Evolutionary conservation across 2,329 filamentous ascomycete species (phyloP), one percentile per base, ranked within the genome.

Genomic region (Trichoderma polysporum): DNA sequence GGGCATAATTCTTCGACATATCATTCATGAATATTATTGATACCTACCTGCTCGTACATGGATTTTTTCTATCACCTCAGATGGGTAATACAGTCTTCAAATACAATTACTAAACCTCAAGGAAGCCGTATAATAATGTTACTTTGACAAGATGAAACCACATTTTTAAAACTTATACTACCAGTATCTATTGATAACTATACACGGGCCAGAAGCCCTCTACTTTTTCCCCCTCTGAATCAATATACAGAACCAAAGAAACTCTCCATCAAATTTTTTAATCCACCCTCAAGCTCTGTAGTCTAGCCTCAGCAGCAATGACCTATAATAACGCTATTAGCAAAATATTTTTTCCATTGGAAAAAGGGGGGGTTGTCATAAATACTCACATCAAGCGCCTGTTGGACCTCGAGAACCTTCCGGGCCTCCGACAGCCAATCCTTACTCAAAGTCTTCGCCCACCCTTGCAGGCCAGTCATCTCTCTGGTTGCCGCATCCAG

Each of bases 371-470:
- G 17, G 5, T 1, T 4, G 15, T n/a, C 1, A 12, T 27, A 7
- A 4, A 29, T 22, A 65, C 90, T 88, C 80, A 97, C 95, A 80
- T 99, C 95, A 74, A 99, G 85, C 74, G 95, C 95, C 82, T 99
- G 95, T 81, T 92, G 90, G 71, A 98, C 95, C 82, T 99, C 95
- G 75, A 99, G 83, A 71, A 97, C 92, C 81, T 93, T 91, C 77
- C 95, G 88, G 69, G 93, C 91, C 84, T 99, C 95, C 61, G 85
- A 86, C 72, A 99, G 81, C 95, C 95, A 99, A 79, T 99, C 95
- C 75, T 91, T 89, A 80, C 92, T 96, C 76, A 99, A 81, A 47
- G 94, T 94, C 85, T 95, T 97, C 56, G 94, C 94, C 95, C 95
- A 99, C 29, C 95, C 95, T 69, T 90, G 86, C 54, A 99, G 84